Percentiles rank a stretch among this genome's conserved stretches.
phyloP scores from a whole-genome alignment of 2,329 filamentous ascomycete genomes.

The Fulvia fulva region DNA sequence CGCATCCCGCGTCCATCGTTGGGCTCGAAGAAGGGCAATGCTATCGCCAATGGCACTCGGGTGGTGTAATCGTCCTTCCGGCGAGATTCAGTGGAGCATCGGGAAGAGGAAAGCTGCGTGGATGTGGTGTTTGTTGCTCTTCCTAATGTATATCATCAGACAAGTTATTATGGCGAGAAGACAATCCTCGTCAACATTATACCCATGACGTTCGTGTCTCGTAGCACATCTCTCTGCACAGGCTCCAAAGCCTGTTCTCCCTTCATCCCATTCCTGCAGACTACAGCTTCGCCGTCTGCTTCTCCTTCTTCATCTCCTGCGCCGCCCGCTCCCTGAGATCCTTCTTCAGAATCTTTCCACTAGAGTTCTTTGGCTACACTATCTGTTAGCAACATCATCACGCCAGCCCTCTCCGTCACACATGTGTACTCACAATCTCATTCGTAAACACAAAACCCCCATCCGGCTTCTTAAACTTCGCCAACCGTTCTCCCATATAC shows the following conservation, averaged over 20 bases:
- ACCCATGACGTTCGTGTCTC: background rate
- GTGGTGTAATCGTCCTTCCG: too few relatives aligned
- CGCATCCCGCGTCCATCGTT: background rate
- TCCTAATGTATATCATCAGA: background rate
- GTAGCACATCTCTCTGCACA: background rate
- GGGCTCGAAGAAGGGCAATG: background rate
- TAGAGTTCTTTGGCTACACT: slow-evolving; percentile 57
- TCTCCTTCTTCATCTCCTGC: slow-evolving; percentile 64
- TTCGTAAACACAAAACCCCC: slow-evolving; percentile 57
- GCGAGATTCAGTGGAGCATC: too few relatives aligned
- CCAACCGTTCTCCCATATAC: slow-evolving; percentile 57
- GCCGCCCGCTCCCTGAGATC: slow-evolving; percentile 61
- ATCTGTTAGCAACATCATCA: too few relatives aligned
- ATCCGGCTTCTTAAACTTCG: slow-evolving; percentile 58
- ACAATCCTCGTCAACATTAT: background rate
- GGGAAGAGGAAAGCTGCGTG: background rate
- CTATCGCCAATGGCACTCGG: background rate
- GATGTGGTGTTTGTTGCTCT: background rate
- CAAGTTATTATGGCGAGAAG: background rate
- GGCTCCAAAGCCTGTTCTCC: background rate
- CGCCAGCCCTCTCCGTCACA: too few relatives aligned
- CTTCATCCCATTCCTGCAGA: background rate
- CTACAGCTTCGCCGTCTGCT: slow-evolving; percentile 64
- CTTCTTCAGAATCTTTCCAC: slow-evolving; percentile 55
- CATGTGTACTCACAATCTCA: too few relatives aligned